Base-by-base conservation (phyloP, 208 protist species). In the Acanthamoeba castellanii region DNA sequence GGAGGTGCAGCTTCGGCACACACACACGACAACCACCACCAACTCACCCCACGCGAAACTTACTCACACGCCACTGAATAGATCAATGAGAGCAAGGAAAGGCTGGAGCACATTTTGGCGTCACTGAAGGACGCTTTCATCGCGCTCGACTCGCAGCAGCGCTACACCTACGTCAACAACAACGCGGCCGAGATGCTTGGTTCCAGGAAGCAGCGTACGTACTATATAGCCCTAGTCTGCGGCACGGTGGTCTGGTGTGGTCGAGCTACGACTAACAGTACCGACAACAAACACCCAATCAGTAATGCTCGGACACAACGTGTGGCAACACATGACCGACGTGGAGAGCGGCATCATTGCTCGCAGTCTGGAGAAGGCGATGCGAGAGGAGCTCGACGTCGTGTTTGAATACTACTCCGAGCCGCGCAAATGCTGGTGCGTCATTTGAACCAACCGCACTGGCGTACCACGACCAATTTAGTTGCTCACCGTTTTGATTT, bases 241-340 rank as follows among this genome's bases (percentile, higher is more conserved):
- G 64, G 27, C 61, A 68, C 32, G 61, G 16, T 68, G 22, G 61
- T 14, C 61, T n/a, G 16, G 22, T 34, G 57, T 18, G 22, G 57
- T 18, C 57, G 30, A 37, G 30, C n/a, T 50, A 50, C 45, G 13
- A 50, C 13, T 50, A 0, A 13, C 4, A 57, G 14, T 18, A 25
- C 55, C 55, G 3, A 13, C 3, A 45, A 45, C 55, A 59, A 0
- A 25, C 7, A 61, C 55, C 55, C 6, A 61, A 61, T 45, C 78
- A 88, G 81, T 27, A 1, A 92, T 92, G 87, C n/a, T 92, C 18
- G 87, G 87, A 25, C 16, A 92, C 9, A 92, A 92, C 66, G 87
- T 92, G 34, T 92, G 87, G 87, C 64, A 42, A 57, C 68, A 59
- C 45, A 92, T 92, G 87, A 22, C 47, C 27, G 87, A 92, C 87